Base-by-base conservation (phyloP, 164 flowering plant species). In the Chimonanthus praecox region DNA sequence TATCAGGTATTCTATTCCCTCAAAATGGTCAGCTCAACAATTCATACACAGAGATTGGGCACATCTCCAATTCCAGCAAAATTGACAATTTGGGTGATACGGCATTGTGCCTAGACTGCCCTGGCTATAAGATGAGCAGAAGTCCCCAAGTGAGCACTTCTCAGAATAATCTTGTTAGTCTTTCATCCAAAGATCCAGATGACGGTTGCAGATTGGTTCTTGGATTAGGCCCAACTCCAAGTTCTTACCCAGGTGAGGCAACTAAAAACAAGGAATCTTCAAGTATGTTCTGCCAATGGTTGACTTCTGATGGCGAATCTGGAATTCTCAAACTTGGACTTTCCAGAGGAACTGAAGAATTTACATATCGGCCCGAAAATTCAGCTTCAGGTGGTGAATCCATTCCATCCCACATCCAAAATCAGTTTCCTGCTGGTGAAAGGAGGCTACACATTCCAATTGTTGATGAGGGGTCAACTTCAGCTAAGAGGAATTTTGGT, bases 401-500 rank as follows among this genome's bases (percentile, higher is more conserved):
- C 16, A 77, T 67, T 50, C 45, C 66, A 47, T 68, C 80, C 62
- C 67, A 46, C 74, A 69, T 66, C 7, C 49, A 50, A 18, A 72
- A 64, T 63, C 82, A 80, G 68, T 71, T 50, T 43, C 68, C 80
- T 69, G 49, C 71, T 58, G 78, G 72, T 54, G 77, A 66, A 50
- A 76, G 51, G 51, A 69, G 75, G 49, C 16, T 72, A 10, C 43
- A 47, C 47, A 70, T 83, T 73, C 88, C 87, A 46, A 78, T 87
- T 61, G 88, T 87, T 16, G 98, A 94, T 69, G 96, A 92, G 82
- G 97, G 98, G 77, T 94, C 98, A 33, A 90, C 94, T 4, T 87
- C 98, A 6, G 97, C 94, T 43, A 92, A 87, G 81, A 64, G 77
- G 64, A 85, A 83, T 76, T 88, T 96, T 10, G 97, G 94, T 76